phyloP scores from a whole-genome alignment of 345 rosid genomes.

The Viola odorata region DNA sequence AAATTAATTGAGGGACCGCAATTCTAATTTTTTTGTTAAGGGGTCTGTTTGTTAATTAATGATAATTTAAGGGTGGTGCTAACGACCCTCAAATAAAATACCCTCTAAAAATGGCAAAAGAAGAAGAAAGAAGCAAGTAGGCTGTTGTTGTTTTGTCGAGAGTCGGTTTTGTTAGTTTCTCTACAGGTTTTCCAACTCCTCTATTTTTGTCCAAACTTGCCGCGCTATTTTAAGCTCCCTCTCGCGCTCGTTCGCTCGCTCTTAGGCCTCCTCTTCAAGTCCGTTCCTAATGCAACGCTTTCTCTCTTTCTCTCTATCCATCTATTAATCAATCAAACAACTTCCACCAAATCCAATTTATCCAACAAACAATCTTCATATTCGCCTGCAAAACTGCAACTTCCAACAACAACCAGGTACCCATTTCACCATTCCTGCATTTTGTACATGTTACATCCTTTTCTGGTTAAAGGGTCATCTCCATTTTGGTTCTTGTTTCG shows the following conservation, averaged over 20 bases:
- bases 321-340: conserved; percentile 3
- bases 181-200: too few species aligned
- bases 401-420: conserved; percentile 24
- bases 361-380: background rate
- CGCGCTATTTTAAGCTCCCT: conserved; percentile 32
- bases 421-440: conserved; percentile 5
- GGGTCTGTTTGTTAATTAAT: too few species aligned
- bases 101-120: background rate
- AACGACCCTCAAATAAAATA: too few species aligned
- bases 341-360: conserved; percentile 4
- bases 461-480: background rate
- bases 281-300: conserved; percentile 25
- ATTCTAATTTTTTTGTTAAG: too few species aligned
- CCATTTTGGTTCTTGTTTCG: background rate
- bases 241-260: conserved; percentile 13
- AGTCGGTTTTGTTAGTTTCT: background rate
- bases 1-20: too few species aligned
- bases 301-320: conserved; percentile 9
- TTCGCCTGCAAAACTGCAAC: background rate
- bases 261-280: background rate
- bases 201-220: conserved; percentile 7
- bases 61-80: too few species aligned
- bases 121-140: background rate
- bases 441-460: background rate
- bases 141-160: background rate